Base-by-base conservation (phyloP, 805 yeast genomes). In the Zygosaccharomyces rouxii region DNA sequence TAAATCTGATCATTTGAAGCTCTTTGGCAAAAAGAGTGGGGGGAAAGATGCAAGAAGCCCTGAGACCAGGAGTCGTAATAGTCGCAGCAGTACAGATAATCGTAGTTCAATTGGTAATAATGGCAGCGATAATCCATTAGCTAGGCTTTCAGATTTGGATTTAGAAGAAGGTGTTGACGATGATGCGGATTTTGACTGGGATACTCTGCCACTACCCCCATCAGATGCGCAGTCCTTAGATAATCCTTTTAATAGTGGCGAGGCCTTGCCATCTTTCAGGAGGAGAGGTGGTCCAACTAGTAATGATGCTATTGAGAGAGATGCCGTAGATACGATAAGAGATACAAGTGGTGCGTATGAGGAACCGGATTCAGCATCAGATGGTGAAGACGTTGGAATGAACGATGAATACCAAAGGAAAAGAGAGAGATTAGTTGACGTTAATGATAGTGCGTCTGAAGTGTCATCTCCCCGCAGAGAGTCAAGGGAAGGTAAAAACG, bases 281-380 rank as follows among this genome's bases (percentile, higher is more conserved):
- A 42, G 42, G 16, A 46, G 44, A 19, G 22, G 42, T 4, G 52
- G 44, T 5, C 29, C 46, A 10, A 37, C 23, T 19, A 42, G 38
- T 31, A 35, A 38, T 28, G 47, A 39, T 22, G 28, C 46, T 23
- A 57, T 57, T 28, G 61, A 57, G 39, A 51, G 45, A 21, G 61
- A 57, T 42, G 61, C 59, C 3, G 47, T 52, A 6, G 42, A 51
- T 18, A 57, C 61, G 10, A 57, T 57, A 13, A 51, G 54, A 30
- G 49, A 52, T 25, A 51, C 56, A 28, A 51, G 55, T 26, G 59
- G 55, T 19, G 48, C 47, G 13, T 46, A 38, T 30, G 52, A 51
- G 35, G 55, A 53, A 25, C 37, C 37, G 4, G 51, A 43, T 26
- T 25, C 26, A n/a, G 42, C 31, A 25, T 40, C 44, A 19, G 48